phyloP scores from a whole-genome alignment of 441 rosid species.

The Erodium moschatum region DNA sequence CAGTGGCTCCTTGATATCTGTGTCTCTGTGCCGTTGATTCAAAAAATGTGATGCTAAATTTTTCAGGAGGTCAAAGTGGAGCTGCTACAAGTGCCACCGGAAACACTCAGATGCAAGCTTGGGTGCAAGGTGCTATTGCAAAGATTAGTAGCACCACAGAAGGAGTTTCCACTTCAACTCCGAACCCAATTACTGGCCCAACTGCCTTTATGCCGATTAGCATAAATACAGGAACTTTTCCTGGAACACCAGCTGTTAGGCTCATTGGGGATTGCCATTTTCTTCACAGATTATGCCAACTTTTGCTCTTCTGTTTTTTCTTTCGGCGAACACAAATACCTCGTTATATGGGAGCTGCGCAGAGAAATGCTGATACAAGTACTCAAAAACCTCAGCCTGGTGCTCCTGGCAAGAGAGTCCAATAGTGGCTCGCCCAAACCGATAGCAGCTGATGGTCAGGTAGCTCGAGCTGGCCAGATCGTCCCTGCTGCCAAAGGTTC shows the following conservation, averaged over 20 bases:
- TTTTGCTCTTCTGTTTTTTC: constrained; percentile 85
- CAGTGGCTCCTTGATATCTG: not conserved
- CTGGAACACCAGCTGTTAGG: constrained; percentile 99
- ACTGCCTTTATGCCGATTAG: constrained; percentile 90
- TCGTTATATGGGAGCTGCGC: constrained; percentile 42
- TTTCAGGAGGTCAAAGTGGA: constrained; percentile 75
- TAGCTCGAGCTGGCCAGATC: constrained; percentile 53
- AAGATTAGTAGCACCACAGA: constrained; percentile 83
- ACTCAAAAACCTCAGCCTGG: constrained; percentile 69
- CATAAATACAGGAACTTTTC: constrained; percentile 97
- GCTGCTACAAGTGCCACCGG: constrained; percentile 73
- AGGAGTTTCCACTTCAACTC: constrained; percentile 56
- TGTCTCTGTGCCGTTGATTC: not conserved
- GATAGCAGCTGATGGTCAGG: constrained; percentile 58
- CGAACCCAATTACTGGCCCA: constrained; percentile 75
- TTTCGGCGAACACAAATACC: constrained; percentile 65
- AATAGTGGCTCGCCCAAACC: constrained; percentile 59
- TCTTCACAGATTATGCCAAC: constrained; percentile 95
- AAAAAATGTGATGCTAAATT: constrained; percentile 13
- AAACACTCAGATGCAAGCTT: constrained; percentile 94
- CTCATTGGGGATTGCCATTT: constrained; percentile 99
- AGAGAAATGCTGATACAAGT: constrained; percentile 60
- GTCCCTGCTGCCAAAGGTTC: constrained; percentile 64
- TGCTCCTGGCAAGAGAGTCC: constrained; percentile 66
- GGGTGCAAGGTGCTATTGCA: constrained; percentile 99